phyloP scores from a whole-genome alignment of 208 protist genomes.

The Vickermania spadyakhi region DNA sequence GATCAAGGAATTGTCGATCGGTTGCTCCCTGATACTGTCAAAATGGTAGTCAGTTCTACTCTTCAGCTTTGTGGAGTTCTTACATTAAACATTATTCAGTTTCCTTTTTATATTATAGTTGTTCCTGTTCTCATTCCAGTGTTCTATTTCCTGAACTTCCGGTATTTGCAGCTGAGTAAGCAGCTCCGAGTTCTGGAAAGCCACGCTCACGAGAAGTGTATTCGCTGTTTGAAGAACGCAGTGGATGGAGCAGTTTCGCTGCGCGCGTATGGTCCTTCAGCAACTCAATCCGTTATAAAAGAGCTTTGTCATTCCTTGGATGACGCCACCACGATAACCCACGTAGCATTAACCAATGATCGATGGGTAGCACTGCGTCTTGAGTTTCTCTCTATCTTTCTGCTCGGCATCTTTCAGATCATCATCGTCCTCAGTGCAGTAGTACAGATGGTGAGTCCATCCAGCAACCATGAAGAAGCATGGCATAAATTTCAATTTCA shows the following conservation, averaged over 20 bases:
- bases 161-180: slow-evolving; percentile 57
- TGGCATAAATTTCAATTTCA: too few relatives aligned
- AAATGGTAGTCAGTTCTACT: slow-evolving; percentile 44
- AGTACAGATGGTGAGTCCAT: neutral
- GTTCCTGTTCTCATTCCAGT: slow-evolving; percentile 57
- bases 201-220: slow-evolving; percentile 27
- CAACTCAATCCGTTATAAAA: slow-evolving; percentile 24
- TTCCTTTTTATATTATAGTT: slow-evolving; percentile 44
- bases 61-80: slow-evolving; percentile 56
- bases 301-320: slow-evolving; percentile 63
- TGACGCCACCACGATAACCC: slow-evolving; percentile 30
- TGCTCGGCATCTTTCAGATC: slow-evolving; percentile 44
- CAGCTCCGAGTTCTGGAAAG: slow-evolving; percentile 58
- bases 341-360: slow-evolving; percentile 42
- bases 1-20: slow-evolving; percentile 66
- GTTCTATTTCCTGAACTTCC: slow-evolving; percentile 58
- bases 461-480: neutral
- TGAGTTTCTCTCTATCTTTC: slow-evolving; percentile 53
- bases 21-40: slow-evolving; percentile 39
- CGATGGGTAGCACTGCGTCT: slow-evolving; percentile 65
- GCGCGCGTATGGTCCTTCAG: slow-evolving; percentile 34
- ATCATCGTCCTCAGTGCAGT: slow-evolving; percentile 29
- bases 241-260: slow-evolving; percentile 52
- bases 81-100: slow-evolving; percentile 50
- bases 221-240: slow-evolving; percentile 50